Percentiles rank a stretch among this genome's conserved stretches.
Evolutionary conservation across 305 asterid genomes (phyloP).

Genomic region (Galium porrigens): DNA sequence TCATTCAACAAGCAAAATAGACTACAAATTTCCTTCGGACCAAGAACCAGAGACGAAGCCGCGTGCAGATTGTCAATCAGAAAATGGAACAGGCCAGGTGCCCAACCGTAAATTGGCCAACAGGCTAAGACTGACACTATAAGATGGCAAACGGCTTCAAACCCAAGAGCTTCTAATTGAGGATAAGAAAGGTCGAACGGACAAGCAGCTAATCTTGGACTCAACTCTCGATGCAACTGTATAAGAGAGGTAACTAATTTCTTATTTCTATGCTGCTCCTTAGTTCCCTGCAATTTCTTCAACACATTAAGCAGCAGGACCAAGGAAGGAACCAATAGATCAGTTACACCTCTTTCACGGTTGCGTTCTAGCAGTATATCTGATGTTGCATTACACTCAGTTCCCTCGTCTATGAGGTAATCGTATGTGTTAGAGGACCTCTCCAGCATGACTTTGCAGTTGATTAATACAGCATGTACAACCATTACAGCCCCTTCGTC

Average conservation of each 20-base stretch:
- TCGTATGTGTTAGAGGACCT: constrained; percentile 83
- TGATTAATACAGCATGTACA: constrained; percentile 76
- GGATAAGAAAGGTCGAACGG: constrained; percentile 53
- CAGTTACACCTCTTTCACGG: constrained; percentile 75
- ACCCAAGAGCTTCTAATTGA: constrained; percentile 68
- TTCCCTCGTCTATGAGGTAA: constrained; percentile 93
- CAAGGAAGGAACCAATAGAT: constrained; percentile 74
- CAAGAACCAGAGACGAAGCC: constrained; percentile 65
- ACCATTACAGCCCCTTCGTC: constrained; percentile 97
- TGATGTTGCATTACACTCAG: constrained; percentile 78
- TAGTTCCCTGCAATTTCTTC: constrained; percentile 72
- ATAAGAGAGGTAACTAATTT: constrained; percentile 67
- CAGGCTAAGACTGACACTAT: constrained; percentile 80
- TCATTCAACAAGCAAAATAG: constrained; percentile 74
- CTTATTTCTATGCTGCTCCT: constrained; percentile 90
- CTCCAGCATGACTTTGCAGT: constrained; percentile 85
- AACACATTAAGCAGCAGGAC: constrained; percentile 63
- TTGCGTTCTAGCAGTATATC: constrained; percentile 84
- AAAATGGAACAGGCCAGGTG: constrained; percentile 73
- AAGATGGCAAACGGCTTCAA: constrained; percentile 83
- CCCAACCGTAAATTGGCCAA: constrained; percentile 96
- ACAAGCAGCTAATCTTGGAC: constrained; percentile 84
- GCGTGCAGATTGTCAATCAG: constrained; percentile 55
- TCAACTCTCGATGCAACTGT: constrained; percentile 74
- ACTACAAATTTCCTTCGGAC: constrained; percentile 91